Percentiles rank a stretch among this genome's conserved stretches.
These are phyloP conservation scores for Tylopilus intermedius DNA, from an alignment of 768 basidiomycete genomes.

Conservation along the genomic window DNA sequence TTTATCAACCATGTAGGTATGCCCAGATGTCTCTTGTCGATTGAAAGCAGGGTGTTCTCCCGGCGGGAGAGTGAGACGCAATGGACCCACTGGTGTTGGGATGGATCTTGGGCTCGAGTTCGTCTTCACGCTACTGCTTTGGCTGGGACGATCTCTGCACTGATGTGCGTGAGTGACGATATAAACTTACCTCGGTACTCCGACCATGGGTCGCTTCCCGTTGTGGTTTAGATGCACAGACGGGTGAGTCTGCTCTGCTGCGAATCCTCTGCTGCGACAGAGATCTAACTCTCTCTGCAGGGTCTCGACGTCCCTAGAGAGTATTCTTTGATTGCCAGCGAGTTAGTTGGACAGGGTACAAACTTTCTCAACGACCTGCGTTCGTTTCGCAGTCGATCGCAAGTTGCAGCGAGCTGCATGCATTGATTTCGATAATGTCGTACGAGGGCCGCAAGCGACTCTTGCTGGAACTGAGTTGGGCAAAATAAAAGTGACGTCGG, in stretches of 20 bases:
- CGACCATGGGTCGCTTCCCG: constrained; percentile 59
- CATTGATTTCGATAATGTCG: constrained; percentile 57
- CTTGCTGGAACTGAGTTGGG: constrained; percentile 65
- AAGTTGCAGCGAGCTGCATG: constrained; percentile 38
- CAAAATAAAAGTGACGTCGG: neutral
- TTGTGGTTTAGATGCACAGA: constrained; percentile 47
- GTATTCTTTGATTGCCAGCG: constrained; percentile 3
- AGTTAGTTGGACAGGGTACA: constrained; percentile 5
- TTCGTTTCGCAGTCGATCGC: constrained; percentile 35
- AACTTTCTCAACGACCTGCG: constrained; percentile 52
- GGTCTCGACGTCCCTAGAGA: constrained; percentile 43
- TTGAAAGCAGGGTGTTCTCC: constrained; percentile 43
- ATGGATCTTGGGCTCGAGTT: constrained; percentile 61
- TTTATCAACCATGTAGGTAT: constrained; percentile 27
- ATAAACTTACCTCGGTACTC: constrained; percentile 38
- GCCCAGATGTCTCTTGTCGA: constrained; percentile 22
- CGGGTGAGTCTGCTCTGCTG: constrained; percentile 26
- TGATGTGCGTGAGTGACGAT: neutral
- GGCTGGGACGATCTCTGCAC: constrained; percentile 9
- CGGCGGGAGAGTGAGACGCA: constrained; percentile 63
- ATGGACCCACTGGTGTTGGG: constrained; percentile 51
- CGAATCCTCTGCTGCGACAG: constrained; percentile 34
- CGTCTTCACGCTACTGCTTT: constrained; percentile 27
- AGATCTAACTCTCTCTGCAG: constrained; percentile 48
- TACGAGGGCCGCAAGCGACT: constrained; percentile 64